Conservation (phyloP, 768 basidiomycete genomes). For the Kwoniella heveanensis region DNA sequence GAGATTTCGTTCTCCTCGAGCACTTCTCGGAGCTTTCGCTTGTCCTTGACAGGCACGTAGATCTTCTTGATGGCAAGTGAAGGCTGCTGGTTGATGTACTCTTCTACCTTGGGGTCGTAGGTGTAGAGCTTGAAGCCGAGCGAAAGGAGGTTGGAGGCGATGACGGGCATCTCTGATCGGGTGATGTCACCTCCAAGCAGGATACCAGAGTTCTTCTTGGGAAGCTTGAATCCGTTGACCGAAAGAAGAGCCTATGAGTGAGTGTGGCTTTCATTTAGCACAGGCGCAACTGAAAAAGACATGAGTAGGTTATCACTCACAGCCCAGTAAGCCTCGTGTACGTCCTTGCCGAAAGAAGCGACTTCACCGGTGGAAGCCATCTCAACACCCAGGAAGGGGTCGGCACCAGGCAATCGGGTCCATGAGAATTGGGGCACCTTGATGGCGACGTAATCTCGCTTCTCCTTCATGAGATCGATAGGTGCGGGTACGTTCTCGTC, state of each 20-base stretch:
- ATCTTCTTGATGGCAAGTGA: constrained; percentile 76
- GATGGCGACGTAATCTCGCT: constrained; percentile 88
- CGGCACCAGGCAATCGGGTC: constrained; percentile 93
- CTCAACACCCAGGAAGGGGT: constrained; percentile 95
- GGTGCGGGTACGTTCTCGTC: constrained; percentile 80
- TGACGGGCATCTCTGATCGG: constrained; percentile 79
- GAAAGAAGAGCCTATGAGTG: constrained; percentile 68
- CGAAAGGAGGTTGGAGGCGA: constrained; percentile 76
- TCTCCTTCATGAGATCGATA: constrained; percentile 84
- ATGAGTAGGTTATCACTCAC: constrained; percentile 37
- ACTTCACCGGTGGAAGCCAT: constrained; percentile 99
- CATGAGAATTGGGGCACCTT: constrained; percentile 98
- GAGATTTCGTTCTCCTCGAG: constrained; percentile 86
- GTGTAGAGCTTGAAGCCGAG: constrained; percentile 91
- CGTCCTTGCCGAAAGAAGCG: constrained; percentile 87
- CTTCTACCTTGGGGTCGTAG: constrained; percentile 64
- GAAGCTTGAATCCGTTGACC: constrained; percentile 93
- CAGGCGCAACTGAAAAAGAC: background rate
- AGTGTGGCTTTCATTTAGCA: background rate
- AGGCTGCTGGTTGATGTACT: constrained; percentile 77
- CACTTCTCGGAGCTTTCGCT: constrained; percentile 88
- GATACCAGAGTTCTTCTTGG: constrained; percentile 78
- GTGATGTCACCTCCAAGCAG: constrained; percentile 87
- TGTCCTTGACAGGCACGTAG: constrained; percentile 94
- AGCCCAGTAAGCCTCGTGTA: constrained; percentile 74